Evolutionary conservation across 306 rosid genomes (phyloP).

Genomic region (Inga leiocalycina): DNA sequence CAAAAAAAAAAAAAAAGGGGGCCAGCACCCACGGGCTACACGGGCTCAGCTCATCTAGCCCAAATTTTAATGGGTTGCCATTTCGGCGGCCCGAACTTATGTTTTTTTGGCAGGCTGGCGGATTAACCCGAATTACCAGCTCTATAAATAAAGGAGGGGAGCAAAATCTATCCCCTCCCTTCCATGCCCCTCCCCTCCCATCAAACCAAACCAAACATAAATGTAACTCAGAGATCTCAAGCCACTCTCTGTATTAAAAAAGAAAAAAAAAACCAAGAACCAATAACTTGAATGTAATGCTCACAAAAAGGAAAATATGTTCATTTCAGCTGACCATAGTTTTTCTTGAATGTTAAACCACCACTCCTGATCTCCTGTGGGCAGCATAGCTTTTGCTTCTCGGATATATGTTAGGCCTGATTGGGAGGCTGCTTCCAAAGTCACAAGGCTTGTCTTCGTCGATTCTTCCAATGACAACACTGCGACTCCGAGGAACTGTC

Average conservation of each 20-base stretch:
- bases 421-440: slow-evolving; percentile 38
- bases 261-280: not conserved
- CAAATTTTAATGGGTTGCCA: no score
- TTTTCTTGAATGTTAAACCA: not conserved
- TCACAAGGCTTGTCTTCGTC: slow-evolving; percentile 62
- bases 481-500: slow-evolving; percentile 40
- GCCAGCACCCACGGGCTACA: no score
- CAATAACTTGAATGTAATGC: not conserved
- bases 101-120: no score
- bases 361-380: not conserved
- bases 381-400: slow-evolving; percentile 57
- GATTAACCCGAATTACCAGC: no score
- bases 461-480: slow-evolving; percentile 58
- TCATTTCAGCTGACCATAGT: slow-evolving; percentile 5
- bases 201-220: no score
- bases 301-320: not conserved
- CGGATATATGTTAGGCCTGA: slow-evolving; percentile 31
- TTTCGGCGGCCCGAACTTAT: no score
- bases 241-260: not conserved
- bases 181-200: no score
- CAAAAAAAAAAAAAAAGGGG: no score
- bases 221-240: not conserved
- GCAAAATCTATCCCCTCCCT: no score
- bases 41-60: no score
- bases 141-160: no score